Conservation (phyloP, 2,329 filamentous ascomycete species). For the Fusarium sp. region DNA sequence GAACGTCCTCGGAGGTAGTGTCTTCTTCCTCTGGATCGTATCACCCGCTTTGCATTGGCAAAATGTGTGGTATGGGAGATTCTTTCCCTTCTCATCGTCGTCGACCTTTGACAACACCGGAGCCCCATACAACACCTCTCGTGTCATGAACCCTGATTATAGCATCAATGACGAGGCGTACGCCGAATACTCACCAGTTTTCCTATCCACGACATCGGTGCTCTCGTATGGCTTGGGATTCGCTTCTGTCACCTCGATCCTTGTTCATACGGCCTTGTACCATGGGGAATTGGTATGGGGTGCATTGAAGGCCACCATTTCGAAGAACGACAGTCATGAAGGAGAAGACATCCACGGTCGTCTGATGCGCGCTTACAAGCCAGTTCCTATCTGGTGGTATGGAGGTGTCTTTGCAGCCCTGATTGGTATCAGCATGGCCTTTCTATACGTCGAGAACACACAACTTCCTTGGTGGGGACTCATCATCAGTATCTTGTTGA, state of each 20-base stretch:
- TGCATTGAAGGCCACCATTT: background rate
- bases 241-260: background rate
- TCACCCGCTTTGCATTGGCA: constrained; percentile 22
- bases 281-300: background rate
- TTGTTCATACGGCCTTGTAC: background rate
- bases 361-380: background rate
- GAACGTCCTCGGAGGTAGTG: constrained; percentile 29
- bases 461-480: background rate
- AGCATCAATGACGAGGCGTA: constrained; percentile 19
- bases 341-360: background rate
- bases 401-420: background rate
- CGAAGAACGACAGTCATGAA: background rate
- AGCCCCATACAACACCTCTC: constrained; percentile 18
- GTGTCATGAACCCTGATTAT: constrained; percentile 24
- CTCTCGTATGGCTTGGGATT: background rate
- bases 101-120: constrained; percentile 31
- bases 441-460: background rate
- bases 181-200: constrained; percentile 26
- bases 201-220: constrained; percentile 18
- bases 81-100: constrained; percentile 25
- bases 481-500: background rate
- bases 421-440: background rate
- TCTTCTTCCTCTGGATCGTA: constrained; percentile 19
- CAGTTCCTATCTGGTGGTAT: background rate
- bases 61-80: constrained; percentile 1